phyloP scores from a whole-genome alignment of 2,329 filamentous ascomycete genomes.

The Chaetomiaceae sp. region DNA sequence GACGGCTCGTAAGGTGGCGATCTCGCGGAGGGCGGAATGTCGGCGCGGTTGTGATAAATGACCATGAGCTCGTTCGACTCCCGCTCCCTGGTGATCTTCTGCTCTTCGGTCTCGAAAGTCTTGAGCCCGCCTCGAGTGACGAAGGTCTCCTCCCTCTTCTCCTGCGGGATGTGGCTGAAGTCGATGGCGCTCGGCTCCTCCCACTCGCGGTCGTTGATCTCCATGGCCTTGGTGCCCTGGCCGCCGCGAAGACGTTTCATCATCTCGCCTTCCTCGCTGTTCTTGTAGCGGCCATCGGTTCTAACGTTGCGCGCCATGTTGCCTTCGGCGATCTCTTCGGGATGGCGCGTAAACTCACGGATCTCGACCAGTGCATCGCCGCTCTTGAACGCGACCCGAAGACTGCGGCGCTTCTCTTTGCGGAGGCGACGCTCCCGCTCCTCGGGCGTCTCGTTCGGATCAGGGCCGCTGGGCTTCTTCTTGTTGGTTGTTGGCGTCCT shows the following conservation, averaged over 20 bases:
- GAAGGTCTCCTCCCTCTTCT: slow-evolving; percentile 46
- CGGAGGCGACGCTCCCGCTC: slow-evolving; percentile 63
- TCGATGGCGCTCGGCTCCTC: slow-evolving; percentile 44
- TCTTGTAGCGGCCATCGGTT: slow-evolving; percentile 49
- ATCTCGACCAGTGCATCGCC: slow-evolving; percentile 63
- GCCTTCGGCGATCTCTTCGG: slow-evolving; percentile 37
- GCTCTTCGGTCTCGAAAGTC: slow-evolving; percentile 50
- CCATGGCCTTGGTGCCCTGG: slow-evolving; percentile 36
- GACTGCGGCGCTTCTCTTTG: slow-evolving; percentile 64
- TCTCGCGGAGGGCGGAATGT: slow-evolving; percentile 54
- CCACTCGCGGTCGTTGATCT: slow-evolving; percentile 41
- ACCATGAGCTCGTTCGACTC: slow-evolving; percentile 58
- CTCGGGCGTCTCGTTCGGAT: slow-evolving; percentile 62
- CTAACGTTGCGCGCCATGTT: slow-evolving; percentile 16
- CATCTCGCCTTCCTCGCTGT: slow-evolving; percentile 68
- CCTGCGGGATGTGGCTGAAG: slow-evolving; percentile 44
- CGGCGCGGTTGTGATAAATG: slow-evolving; percentile 50
- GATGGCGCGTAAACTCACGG: slow-evolving; percentile 68
- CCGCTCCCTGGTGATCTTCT: slow-evolving; percentile 51
- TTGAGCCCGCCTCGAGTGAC: slow-evolving; percentile 51
- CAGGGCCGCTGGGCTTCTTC: slow-evolving; percentile 39
- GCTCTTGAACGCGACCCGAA: slow-evolving; percentile 67
- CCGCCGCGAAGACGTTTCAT: slow-evolving; percentile 55
- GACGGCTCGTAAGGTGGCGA: slow-evolving; percentile 42
- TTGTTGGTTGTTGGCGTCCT: slow-evolving; percentile 33